Base-by-base conservation (phyloP, 495 filamentous ascomycete species). In the Podospora didyma region DNA sequence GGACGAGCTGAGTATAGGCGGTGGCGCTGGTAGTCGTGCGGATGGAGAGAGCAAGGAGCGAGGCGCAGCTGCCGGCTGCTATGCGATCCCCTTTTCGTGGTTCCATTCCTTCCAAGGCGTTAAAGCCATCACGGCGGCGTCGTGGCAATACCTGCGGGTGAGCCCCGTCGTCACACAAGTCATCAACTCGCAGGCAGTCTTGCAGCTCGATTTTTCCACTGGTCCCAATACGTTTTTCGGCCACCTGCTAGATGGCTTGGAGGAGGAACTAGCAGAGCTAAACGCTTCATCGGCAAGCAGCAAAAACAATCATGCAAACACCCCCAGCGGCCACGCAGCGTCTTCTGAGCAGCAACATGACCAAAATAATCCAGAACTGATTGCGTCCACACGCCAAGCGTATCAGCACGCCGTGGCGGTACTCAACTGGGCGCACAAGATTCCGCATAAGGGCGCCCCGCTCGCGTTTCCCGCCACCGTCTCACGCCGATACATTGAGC, bases 61-160 rank as follows among this genome's bases (percentile, higher is more conserved):
- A 2, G 21, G 46, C 20, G 17, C 56, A 5, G 28, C 62, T 7
- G 50, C 66, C 0, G 62, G 68, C 3, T 60, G 67, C 22, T 82
- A 84, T 58, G 61, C 64, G 6, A 62, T 82, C 19, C 80, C 81
- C 11, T 63, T 82, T 6, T 74, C 76, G 0, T 82, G 77, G 78
- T 83, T 84, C 49, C 79, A 82, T 54, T 73, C 79, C n/a, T 82
- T 82, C 63, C 81, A 82, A 53, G 81, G 81, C 14, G 76, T 82
- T 46, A 83, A 84, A 46, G 75, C 79, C 21, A 69, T 79, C 57
- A 77, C 76, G 1, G 73, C 77, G 7, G 70, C 75, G 7, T 76
- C 74, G 12, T 79, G 77, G 77, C 77, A 77, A 44, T 83, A 76
- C 70, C 64, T 83, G 11, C 67, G 80, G 12, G 66, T 65, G 22